These are phyloP conservation scores for Antitrichia curtipendula DNA, from an alignment of 225 moss, liverwort and hornwort species.

Conservation along the genomic window DNA sequence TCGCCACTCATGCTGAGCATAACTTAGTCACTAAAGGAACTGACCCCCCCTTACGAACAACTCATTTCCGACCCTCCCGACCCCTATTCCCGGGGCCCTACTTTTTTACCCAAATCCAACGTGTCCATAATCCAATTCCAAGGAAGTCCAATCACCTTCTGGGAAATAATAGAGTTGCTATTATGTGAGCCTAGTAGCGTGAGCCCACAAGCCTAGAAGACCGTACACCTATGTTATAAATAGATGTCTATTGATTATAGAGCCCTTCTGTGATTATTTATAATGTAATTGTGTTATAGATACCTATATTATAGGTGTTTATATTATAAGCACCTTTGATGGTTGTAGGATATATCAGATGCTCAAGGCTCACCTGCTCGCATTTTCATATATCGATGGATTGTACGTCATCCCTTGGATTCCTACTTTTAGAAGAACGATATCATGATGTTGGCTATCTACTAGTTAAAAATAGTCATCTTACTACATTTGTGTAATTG, in stretches of 20 bases:
- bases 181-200: not conserved
- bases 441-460: no score
- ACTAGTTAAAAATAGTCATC: no score
- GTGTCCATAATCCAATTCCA: not conserved
- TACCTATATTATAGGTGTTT: not conserved
- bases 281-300: no score
- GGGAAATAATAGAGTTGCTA: not conserved
- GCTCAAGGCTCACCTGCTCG: no score
- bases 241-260: no score
- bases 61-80: accelerated
- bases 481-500: no score
- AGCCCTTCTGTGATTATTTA: no score
- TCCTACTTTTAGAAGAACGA: not conserved
- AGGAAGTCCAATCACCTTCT: not conserved
- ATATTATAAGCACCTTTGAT: not conserved
- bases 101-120: not conserved
- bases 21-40: not conserved
- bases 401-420: not conserved
- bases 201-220: not conserved
- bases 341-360: no score
- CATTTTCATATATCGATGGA: not conserved
- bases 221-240: no score
- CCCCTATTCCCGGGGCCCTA: not conserved
- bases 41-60: not conserved
- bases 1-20: not conserved